Conservation (phyloP, 768 basidiomycete genomes). For the Lentinula lateritia region DNA sequence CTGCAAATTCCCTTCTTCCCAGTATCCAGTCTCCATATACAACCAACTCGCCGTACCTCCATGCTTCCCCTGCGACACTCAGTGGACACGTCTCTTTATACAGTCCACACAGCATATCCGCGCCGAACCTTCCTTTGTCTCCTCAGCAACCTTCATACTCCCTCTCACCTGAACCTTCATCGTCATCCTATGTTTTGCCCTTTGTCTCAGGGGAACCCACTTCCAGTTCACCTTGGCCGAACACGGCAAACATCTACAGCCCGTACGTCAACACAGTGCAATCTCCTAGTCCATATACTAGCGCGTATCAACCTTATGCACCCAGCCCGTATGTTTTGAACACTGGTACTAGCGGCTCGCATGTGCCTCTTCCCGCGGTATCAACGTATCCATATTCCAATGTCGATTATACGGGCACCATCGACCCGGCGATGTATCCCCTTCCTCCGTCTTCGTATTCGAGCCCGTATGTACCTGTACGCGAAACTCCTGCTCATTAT, state of each 20-base stretch:
- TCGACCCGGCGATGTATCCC: neutral
- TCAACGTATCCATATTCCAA: neutral
- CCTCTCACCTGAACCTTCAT: neutral
- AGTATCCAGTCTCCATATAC: neutral
- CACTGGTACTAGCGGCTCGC: neutral
- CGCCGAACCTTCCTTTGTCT: constrained; percentile 1
- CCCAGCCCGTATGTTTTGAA: neutral
- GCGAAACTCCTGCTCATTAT: constrained; percentile 5
- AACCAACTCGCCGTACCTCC: neutral
- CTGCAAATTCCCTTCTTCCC: neutral
- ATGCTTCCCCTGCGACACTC: neutral
- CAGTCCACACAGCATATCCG: constrained; percentile 3
- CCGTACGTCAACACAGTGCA: neutral
- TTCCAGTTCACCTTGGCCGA: neutral
- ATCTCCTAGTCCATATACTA: neutral
- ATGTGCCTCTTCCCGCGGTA: neutral
- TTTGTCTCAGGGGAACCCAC: neutral
- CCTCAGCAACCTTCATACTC: neutral
- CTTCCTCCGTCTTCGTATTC: constrained; percentile 2
- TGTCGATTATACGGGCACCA: neutral
- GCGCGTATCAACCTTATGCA: neutral
- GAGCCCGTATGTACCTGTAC: constrained; percentile 1
- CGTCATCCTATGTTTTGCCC: neutral
- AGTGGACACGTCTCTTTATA: neutral
- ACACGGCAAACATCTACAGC: neutral